Base-by-base conservation (phyloP, 2,329 filamentous ascomycete species). In the Fusarium xylarioides region DNA sequence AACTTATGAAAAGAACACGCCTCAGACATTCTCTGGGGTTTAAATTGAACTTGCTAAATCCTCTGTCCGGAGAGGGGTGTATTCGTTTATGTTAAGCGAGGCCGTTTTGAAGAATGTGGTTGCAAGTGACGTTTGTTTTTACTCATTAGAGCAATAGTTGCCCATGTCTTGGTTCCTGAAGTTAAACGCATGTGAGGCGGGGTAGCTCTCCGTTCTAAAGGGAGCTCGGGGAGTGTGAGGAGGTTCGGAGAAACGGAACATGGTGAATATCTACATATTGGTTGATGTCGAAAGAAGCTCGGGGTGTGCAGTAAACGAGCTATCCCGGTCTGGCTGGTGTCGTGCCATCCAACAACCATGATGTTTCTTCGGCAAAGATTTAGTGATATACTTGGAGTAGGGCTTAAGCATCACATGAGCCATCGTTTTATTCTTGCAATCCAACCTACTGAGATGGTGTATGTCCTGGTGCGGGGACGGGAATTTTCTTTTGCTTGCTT, bases 131-230 rank as follows among this genome's bases (percentile, higher is more conserved):
- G 32, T 58, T 30, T 42, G 14, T 23, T 50, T 46, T 65, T 69
- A 64, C 71, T 49, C 21, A 49, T 70, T 66, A n/a, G 34, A 54
- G 58, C 34, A 70, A 47, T 47, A 28, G 44, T 53, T 38, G 15
- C 58, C 68, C 26, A 21, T 50, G 40, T 46, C 53, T 26, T 42
- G 42, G 38, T 50, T 68, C 37, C 56, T 49, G 61, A 53, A 63
- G 49, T 53, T 47, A 35, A 52, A 63, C 38, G 40, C 71, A 73
- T 58, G 65, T 66, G 68, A 56, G 71, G 71, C 65, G 71, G 68
- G 65, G 72, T 60, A 60, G 55, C 47, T 59, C 26, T 37, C 28
- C 16, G 28, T 50, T 67, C 40, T 23, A 42, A 30, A 32, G 21
- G 40, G 38, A 68, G 64, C 64, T 62, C 52, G 64, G 54, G 40